Percentiles rank a stretch among this genome's conserved stretches.
These are phyloP conservation scores for Elymus sibiricus DNA, from an alignment of 176 grass and related monocot genomes.

Conservation along the genomic window DNA sequence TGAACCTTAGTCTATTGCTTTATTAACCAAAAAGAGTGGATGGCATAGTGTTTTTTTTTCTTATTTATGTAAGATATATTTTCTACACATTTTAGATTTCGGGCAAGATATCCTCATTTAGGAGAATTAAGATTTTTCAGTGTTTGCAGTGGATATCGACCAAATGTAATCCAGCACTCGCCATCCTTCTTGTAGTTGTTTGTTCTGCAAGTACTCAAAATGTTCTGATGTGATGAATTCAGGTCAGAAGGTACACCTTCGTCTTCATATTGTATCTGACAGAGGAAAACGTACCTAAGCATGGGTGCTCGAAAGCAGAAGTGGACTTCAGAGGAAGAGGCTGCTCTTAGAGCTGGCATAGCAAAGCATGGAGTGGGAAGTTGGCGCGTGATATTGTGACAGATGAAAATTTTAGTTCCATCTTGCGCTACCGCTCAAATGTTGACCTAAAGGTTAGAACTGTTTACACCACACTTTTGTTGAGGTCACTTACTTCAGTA, in stretches of 20 bases:
- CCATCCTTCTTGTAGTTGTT: neutral
- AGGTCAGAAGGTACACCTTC: conserved; percentile 8
- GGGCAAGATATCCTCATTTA: neutral
- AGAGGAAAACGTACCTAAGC: conserved; percentile 1
- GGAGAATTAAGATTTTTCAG: neutral
- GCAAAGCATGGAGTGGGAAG: conserved; percentile 78
- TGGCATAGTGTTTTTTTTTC: neutral
- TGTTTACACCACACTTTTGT: neutral
- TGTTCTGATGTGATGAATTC: conserved; percentile 5
- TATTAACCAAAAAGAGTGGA: neutral
- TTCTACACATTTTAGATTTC: conserved; percentile 2
- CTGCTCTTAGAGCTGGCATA: conserved; percentile 82
- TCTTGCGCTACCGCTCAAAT: conserved; percentile 63
- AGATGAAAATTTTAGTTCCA: conserved; percentile 59
- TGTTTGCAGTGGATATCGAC: neutral
- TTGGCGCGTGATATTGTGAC: conserved; percentile 76
- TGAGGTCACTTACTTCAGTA: neutral
- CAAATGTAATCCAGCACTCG: neutral
- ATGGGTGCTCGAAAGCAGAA: conserved; percentile 81
- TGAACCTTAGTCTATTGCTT: conserved; percentile 2
- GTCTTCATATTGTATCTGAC: neutral
- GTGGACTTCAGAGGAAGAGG: conserved; percentile 71
- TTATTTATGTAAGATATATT: neutral
- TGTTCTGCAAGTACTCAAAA: neutral
- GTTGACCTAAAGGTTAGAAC: conserved; percentile 76